Base-by-base conservation (phyloP, 1,284 basidiomycete genomes). In the Leucoagaricus sp. region DNA sequence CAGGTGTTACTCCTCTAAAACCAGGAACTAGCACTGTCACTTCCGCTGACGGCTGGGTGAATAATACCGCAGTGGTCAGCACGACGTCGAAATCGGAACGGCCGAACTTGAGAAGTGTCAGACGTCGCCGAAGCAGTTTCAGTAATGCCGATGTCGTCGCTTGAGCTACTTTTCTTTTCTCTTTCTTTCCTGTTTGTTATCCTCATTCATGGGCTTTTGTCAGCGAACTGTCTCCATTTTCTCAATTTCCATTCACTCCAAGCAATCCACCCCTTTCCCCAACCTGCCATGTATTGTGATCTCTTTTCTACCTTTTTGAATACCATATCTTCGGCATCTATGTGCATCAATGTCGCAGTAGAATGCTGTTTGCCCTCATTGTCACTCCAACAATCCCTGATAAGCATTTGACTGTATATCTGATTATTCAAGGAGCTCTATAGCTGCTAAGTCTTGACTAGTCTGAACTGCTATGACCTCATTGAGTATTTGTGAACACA, bases 401-500 rank as follows among this genome's bases (percentile, higher is more conserved):
- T 56, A 46, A 28, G 29, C 33, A 47, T 15, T 17, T 26, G 21
- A n/a, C 34, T 52, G 42, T 60, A 52, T 41, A 45, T 21, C 12
- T 25, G 36, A 52, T 34, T 33, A 55, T 48, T 25, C 31, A 26
- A 19, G 25, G 38, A 56, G 41, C 50, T 13, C 26, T 17, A 49
- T 19, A 41, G 36, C 29, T 48, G 21, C 23, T 47, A 9, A 45
- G 38, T 17, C 26, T 34, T 28, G n/a, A n/a, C n/a, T 41, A 33
- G 50, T 26, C 19, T 54, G 51, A 17, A 50, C n/a, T 4, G 15
- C 17, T 28, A 63, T 33, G 67, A 67, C 1, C 85, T 58, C 34
- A 65, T 59, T 7, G 75, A 93, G 68, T 95, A 93, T 71, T 90
- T 94, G 70, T 93, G 91, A 40, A 96, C 85, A 67, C 93, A 94